phyloP scores from a whole-genome alignment of 805 yeast species.

The Candida berthetii region DNA sequence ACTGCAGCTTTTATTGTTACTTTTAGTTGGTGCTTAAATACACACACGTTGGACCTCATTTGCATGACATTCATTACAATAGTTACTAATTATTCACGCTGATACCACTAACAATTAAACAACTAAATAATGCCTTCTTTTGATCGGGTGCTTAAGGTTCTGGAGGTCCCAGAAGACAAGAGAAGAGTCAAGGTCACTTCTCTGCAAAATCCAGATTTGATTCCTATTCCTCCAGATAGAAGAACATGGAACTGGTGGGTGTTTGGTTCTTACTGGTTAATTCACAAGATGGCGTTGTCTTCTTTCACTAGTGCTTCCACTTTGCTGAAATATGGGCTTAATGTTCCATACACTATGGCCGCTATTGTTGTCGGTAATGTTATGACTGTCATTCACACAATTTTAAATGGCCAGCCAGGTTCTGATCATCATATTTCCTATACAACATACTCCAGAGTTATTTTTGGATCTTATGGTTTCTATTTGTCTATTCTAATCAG shows the following conservation, averaged over 20 bases:
- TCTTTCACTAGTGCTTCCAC: conserved; percentile 12
- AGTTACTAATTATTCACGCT: too few relatives aligned
- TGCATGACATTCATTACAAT: too few relatives aligned
- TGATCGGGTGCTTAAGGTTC: too few relatives aligned
- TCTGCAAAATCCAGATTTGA: conserved; percentile 17
- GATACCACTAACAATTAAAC: too few relatives aligned
- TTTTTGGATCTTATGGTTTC: conserved; percentile 15
- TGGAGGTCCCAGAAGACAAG: background rate
- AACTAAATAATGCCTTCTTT: too few relatives aligned
- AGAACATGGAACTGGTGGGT: conserved; percentile 26
- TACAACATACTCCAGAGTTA: conserved; percentile 16
- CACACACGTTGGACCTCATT: too few relatives aligned
- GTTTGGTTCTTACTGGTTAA: conserved; percentile 22
- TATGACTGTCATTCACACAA: conserved; percentile 13
- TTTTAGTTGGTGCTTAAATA: too few relatives aligned
- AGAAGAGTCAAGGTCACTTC: background rate
- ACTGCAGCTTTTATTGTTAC: too few relatives aligned
- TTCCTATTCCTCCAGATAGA: conserved; percentile 25
- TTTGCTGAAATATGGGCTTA: conserved; percentile 17
- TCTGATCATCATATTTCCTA: conserved; percentile 19
- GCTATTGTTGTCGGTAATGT: conserved; percentile 19
- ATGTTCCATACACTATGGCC: conserved; percentile 20
- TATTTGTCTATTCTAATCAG: conserved; percentile 15
- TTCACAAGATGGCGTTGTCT: background rate
- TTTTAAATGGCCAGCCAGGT: conserved; percentile 11